Evolutionary conservation across 1,284 basidiomycete genomes (phyloP), one percentile per base, ranked within the genome.

Genomic region (Ustilago nuda): DNA sequence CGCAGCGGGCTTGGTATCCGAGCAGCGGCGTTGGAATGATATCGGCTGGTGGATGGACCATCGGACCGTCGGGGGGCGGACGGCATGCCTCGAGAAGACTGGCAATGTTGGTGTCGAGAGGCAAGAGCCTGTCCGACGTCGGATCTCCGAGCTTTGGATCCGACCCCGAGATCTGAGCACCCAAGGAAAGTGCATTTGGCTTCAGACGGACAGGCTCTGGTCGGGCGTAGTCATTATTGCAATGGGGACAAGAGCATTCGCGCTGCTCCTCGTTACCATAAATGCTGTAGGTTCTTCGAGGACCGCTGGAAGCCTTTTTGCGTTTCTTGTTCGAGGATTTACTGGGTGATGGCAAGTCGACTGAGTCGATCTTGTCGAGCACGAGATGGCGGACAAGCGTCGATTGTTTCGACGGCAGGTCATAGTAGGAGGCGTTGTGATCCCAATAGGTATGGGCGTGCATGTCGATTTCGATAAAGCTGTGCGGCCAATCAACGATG

Each of bases 51-150:
- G 75, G 75, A 46, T 56, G 64, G 23, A 56, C 58, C 27, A 55
- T 41, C 4, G 66, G 63, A 4, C 75, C 71, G 12, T 67, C 64
- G 17, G 54, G 8, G 15, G 61, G 75, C 4, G 75, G 75, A 5
- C 75, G 75, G 32, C 75, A 77, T 27, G 65, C 68, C 36, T 77
- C 75, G 36, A 77, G 71, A 17, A 77, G 65, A 52, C 71, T 77
- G 3, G 70, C 71, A 17, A 77, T 52, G 48, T 73, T 77, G 43
- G 61, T 61, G 35, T 77, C 75, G 17, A 73, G 71, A 23, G 75
- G 75, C 48, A 77, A 27, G 30, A 60, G 61, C 4, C 52, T 61
- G n/a, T 61, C 60, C 11, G 46, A 63, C 1, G 37, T 45, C 43
- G 61, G 19, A 33, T 75, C 72, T 17, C 72, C 72, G 13, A 75